These are phyloP conservation scores for Pseudohalonectria lignicola DNA, from an alignment of 2,329 filamentous ascomycete genomes.

Conservation along the genomic window DNA sequence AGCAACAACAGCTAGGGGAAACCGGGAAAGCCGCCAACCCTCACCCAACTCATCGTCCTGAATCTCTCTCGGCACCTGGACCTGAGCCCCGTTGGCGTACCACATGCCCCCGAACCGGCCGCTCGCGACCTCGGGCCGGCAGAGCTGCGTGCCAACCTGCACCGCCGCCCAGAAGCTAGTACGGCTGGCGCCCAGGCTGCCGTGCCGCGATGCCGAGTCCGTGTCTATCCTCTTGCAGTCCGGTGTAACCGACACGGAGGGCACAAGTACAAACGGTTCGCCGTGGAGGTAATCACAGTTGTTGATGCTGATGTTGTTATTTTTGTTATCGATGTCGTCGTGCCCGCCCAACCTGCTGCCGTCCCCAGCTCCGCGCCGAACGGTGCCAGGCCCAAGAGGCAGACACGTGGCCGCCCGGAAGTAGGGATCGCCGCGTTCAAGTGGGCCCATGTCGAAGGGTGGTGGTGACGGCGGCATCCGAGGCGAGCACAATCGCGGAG, in stretches of 20 bases:
- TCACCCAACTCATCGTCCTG: constrained; percentile 8
- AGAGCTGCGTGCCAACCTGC: constrained; percentile 30
- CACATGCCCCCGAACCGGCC: constrained; percentile 5
- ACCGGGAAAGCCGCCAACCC: too few species aligned
- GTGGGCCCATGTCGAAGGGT: not conserved
- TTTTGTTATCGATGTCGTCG: too few species aligned
- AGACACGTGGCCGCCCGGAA: constrained; percentile 1
- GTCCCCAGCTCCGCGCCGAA: too few species aligned
- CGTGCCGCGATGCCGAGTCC: constrained; percentile 1
- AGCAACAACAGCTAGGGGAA: too few species aligned
- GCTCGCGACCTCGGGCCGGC: constrained; percentile 1
- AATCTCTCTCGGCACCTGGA: constrained; percentile 1
- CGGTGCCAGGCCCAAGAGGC: too few species aligned
- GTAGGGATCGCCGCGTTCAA: constrained; percentile 1
- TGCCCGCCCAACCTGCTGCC: too few species aligned
- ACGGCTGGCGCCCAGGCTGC: constrained; percentile 15
- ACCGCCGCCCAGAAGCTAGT: constrained; percentile 38
- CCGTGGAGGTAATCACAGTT: too few species aligned
- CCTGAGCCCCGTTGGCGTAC: constrained; percentile 5
- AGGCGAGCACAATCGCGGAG: not conserved
- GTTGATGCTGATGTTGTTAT: too few species aligned
- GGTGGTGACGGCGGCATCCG: not conserved
- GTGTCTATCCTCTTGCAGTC: constrained; percentile 6
- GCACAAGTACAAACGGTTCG: constrained; percentile 8
- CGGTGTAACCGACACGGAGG: constrained; percentile 9